A percentile compares a stretch with the other conserved stretches of the same genome.
These are phyloP conservation scores for Naegleria gruberi DNA, from an alignment of 208 protist genomes.

Conservation along the genomic window DNA sequence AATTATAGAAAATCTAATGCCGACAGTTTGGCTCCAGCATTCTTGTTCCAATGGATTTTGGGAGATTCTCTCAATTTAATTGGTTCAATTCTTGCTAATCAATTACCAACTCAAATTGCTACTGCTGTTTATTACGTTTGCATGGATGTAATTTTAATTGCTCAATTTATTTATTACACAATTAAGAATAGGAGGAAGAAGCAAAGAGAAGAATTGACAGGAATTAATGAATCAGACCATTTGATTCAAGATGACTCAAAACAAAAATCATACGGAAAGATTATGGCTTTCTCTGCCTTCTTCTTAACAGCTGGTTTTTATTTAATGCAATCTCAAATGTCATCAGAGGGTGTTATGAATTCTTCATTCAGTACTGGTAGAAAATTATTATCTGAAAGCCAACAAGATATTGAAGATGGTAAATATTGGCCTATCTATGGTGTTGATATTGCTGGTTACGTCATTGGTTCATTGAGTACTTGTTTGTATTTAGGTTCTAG, in stretches of 20 bases:
- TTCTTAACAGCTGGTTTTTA: not conserved
- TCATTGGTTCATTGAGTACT: not conserved
- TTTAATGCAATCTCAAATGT: not conserved
- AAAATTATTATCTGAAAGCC: not conserved
- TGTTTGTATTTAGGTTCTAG: not conserved
- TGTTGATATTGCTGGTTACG: constrained; percentile 1
- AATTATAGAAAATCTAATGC: not conserved
- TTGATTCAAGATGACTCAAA: no score
- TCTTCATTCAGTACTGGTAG: not conserved
- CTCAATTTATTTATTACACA: not conserved
- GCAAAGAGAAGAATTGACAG: not conserved
- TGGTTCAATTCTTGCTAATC: not conserved
- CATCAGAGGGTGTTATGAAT: not conserved
- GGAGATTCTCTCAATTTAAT: constrained; percentile 17
- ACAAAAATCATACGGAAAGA: not conserved
- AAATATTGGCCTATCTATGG: not conserved
- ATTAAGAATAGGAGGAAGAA: not conserved
- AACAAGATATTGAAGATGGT: not conserved
- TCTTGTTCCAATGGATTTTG: constrained; percentile 1
- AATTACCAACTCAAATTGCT: constrained; percentile 9
- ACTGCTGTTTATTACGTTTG: constrained; percentile 12
- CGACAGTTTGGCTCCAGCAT: not conserved
- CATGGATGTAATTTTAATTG: constrained; percentile 9
- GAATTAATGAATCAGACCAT: no score
- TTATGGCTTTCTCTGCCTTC: not conserved